Evolutionary conservation across 2,329 filamentous ascomycete species (phyloP).

Genomic region (Fonsecaea multimorphosa): DNA sequence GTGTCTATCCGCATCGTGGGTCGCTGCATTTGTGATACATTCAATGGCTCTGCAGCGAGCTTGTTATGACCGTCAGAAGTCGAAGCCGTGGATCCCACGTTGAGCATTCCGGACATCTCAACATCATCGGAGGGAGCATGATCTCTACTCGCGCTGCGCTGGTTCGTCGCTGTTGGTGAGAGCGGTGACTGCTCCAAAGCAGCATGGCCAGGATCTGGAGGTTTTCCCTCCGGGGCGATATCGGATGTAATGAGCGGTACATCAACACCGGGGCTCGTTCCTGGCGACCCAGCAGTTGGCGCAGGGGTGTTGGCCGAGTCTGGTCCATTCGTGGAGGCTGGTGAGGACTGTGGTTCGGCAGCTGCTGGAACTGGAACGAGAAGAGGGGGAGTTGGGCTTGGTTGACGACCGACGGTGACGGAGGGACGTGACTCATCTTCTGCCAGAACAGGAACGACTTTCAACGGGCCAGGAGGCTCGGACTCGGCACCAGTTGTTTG

Average conservation of each 20-base stretch:
- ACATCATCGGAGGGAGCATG: constrained; percentile 17
- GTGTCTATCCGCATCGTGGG: constrained; percentile 37
- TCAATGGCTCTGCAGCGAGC: constrained; percentile 6
- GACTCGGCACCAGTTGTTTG: neutral
- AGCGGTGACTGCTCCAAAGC: constrained; percentile 16
- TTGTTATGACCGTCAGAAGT: constrained; percentile 7
- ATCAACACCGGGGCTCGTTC: constrained; percentile 76
- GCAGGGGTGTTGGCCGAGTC: constrained; percentile 76
- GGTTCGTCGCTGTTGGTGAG: neutral
- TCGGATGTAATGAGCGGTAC: constrained; percentile 17
- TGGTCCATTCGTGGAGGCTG: constrained; percentile 70
- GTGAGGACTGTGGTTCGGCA: constrained; percentile 52
- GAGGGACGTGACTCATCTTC: constrained; percentile 4
- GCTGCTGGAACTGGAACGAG: constrained; percentile 15
- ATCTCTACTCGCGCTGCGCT: neutral
- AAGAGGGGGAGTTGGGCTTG: constrained; percentile 21
- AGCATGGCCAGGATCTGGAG: constrained; percentile 19
- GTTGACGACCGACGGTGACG: constrained; percentile 4
- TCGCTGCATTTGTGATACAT: constrained; percentile 12
- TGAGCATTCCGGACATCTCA: constrained; percentile 22
- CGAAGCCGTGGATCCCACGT: neutral
- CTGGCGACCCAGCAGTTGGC: constrained; percentile 70
- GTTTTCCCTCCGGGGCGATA: constrained; percentile 23
- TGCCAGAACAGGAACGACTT: neutral
- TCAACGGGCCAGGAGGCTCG: neutral